Conservation (phyloP, 2,329 filamentous ascomycete species). For the Graphiopsis chlorocephala region DNA sequence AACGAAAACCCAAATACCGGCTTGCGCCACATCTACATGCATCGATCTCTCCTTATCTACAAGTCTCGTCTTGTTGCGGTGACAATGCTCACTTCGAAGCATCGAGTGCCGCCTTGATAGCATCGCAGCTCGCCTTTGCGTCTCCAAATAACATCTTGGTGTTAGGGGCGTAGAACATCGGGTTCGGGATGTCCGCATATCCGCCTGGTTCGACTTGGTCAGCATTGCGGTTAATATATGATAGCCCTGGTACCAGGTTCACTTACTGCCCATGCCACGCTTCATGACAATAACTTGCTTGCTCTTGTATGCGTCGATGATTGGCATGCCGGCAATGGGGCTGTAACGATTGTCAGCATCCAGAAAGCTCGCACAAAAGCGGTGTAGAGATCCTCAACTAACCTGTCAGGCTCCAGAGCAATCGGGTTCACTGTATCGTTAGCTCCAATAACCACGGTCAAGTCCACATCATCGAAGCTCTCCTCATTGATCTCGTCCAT, state of each 20-base stretch:
- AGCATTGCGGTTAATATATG: constrained; percentile 1
- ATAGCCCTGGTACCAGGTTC: not conserved
- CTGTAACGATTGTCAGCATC: constrained; percentile 40
- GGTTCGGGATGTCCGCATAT: constrained; percentile 78
- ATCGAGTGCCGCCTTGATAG: constrained; percentile 33
- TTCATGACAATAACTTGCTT: constrained; percentile 95
- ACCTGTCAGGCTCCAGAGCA: constrained; percentile 69
- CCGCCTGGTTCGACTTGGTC: constrained; percentile 32
- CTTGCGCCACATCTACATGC: constrained; percentile 10
- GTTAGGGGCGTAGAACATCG: constrained; percentile 88
- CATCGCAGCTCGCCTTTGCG: constrained; percentile 58
- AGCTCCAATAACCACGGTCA: constrained; percentile 84
- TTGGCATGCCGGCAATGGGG: constrained; percentile 87
- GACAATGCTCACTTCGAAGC: constrained; percentile 4
- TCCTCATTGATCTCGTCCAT: constrained; percentile 98
- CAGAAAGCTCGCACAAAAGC: not conserved
- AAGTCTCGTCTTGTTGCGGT: not conserved
- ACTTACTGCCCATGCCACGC: constrained; percentile 71
- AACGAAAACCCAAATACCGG: not conserved
- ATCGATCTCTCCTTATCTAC: constrained; percentile 3
- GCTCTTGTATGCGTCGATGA: constrained; percentile 89
- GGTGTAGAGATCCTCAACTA: constrained; percentile 2
- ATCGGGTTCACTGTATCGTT: constrained; percentile 94
- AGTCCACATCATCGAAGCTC: constrained; percentile 72
- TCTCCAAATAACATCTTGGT: constrained; percentile 92